These are phyloP conservation scores for Ceratobasidium sp. DNA, from an alignment of 1,284 basidiomycete species.

Conservation along the genomic window DNA sequence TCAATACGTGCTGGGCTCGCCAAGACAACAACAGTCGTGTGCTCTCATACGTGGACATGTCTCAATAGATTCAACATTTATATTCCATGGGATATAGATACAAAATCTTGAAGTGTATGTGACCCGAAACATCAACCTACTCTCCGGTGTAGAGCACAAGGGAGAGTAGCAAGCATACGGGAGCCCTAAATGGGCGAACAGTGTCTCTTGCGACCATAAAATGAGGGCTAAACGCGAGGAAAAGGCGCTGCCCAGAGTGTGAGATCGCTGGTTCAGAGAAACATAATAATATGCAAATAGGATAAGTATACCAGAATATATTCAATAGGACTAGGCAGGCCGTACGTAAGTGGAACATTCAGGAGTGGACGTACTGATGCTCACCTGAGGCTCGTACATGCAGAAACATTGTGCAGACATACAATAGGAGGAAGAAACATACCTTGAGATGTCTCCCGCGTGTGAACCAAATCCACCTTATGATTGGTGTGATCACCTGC, in stretches of 20 bases:
- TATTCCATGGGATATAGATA: neutral
- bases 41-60: too few relatives aligned
- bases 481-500: conserved; percentile 45
- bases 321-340: neutral
- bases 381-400: conserved; percentile 18
- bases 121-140: conserved; percentile 36
- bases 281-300: neutral
- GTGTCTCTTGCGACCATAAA: conserved; percentile 67
- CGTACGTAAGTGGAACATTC: too few relatives aligned
- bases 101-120: conserved; percentile 14
- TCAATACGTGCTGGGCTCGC: too few relatives aligned
- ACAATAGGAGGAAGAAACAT: neutral
- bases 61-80: too few relatives aligned
- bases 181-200: conserved; percentile 24
- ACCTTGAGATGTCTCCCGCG: conserved; percentile 58
- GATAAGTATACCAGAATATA: neutral
- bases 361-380: neutral
- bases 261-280: conserved; percentile 56
- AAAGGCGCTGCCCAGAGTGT: conserved; percentile 86
- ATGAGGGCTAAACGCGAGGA: conserved; percentile 81
- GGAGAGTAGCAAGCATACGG: conserved; percentile 30
- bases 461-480: conserved; percentile 62
- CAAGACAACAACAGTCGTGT: too few relatives aligned
- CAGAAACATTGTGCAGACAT: neutral
- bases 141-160: neutral